These are phyloP conservation scores for Citrus glauca DNA, from an alignment of 345 rosid species.

Conservation along the genomic window DNA sequence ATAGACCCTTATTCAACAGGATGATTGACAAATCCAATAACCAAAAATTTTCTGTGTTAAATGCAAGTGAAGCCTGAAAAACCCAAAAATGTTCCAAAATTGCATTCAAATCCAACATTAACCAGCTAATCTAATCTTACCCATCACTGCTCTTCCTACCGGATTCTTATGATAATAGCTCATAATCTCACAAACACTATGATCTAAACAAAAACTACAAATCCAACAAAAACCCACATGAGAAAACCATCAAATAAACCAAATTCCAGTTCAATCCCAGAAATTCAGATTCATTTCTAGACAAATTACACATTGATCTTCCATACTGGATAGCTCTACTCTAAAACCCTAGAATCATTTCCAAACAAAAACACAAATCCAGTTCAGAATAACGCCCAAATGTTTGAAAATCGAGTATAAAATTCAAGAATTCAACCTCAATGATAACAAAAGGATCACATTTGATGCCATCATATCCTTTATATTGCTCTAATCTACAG, in stretches of 20 bases:
- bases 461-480: neutral
- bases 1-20: neutral
- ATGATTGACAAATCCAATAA: neutral
- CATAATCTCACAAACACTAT: neutral
- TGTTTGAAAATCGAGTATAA: neutral
- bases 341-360: constrained; percentile 7
- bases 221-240: neutral
- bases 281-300: neutral
- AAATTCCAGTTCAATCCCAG: neutral
- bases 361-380: constrained; percentile 1
- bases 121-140: neutral
- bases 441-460: neutral
- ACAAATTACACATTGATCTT: neutral
- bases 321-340: neutral
- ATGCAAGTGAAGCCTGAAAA: neutral
- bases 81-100: neutral
- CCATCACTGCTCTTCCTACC: neutral
- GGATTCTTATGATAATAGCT: neutral
- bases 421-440: constrained; percentile 7
- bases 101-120: neutral
- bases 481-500: constrained; percentile 7
- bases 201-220: neutral
- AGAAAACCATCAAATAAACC: neutral
- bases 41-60: neutral
- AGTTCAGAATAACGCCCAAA: neutral